Evolutionary conservation across 768 basidiomycete species (phyloP), one percentile per base, ranked within the genome.

Genomic region (Chiua virens): DNA sequence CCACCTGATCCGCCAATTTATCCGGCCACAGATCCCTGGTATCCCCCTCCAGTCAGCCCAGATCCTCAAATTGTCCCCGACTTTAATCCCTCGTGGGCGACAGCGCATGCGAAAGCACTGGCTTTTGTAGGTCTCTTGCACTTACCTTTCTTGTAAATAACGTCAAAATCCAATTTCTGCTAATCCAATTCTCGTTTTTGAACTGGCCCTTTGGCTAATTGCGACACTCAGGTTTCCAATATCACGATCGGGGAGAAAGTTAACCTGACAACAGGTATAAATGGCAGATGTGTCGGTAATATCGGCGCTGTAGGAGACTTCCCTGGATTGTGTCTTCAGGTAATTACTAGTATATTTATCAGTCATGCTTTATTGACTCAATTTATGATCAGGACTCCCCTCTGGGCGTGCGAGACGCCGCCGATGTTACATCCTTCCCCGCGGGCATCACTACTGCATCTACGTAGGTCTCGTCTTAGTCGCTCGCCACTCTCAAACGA

Each of bases 401-500:
- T 4, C 75, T 90, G 1, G 92, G 92, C 4, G 82, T 95, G 18
- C 86, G 93, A 41, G 73, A 76, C 56, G 80, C 82, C 0, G 87
- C 93, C 64, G 82, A 79, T 28, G 82, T 83, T 5, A 87, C 86
- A 3, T 81, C 81, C 0, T 95, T 93, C 73, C 93, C 95, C 0
- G 78, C 92, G 14, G 89, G 83, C 0, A 75, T 97, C 58, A 92
- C 89, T 48, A 75, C 84, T 1, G 95, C 91, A 5, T 76, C 91
- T 5, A 90, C 94, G 77, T 92, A 67, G 58, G 82, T 71, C 25
- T 17, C 15, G 9, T 18, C 37, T 35, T 13, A 4, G 14, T 22
- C n/a, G 18, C 1, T 21, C 45, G 30, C 42, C 6, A 10, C 40
- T 9, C 41, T 41, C 2, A 37, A 0, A 5, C 17, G 0, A n/a